Conservation (phyloP, 192 early-diverging fungal genomes). For the Mortierella antarctica region DNA sequence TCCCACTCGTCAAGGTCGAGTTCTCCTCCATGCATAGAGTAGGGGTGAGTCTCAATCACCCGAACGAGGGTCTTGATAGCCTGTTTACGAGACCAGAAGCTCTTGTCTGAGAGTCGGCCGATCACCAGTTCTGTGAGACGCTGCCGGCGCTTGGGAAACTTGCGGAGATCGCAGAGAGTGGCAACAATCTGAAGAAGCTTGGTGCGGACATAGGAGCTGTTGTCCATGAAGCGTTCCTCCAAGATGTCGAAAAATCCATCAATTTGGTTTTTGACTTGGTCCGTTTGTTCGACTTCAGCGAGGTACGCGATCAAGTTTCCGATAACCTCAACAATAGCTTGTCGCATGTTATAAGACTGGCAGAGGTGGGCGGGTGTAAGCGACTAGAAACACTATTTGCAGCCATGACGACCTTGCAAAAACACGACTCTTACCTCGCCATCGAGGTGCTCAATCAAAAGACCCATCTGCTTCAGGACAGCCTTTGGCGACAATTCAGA, state of each 20-base stretch:
- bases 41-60: conserved; percentile 91
- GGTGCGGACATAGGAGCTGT: conserved; percentile 84
- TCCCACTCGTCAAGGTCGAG: conserved; percentile 79
- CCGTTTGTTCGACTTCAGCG: conserved; percentile 75
- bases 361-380: neutral
- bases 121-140: conserved; percentile 75
- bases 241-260: conserved; percentile 91
- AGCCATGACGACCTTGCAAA: neutral
- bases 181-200: conserved; percentile 89
- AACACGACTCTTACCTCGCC: conserved; percentile 72
- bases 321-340: conserved; percentile 89
- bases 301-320: conserved; percentile 86
- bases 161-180: conserved; percentile 78
- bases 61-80: conserved; percentile 87
- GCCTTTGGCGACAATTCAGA: conserved; percentile 86
- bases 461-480: conserved; percentile 89
- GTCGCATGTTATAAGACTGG: conserved; percentile 88
- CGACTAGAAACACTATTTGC: neutral
- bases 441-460: conserved; percentile 87
- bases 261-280: conserved; percentile 76
- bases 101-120: conserved; percentile 90
- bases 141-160: conserved; percentile 82
- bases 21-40: conserved; percentile 86
- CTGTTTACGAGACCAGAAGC: conserved; percentile 87
- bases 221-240: conserved; percentile 92